Evolutionary conservation across 495 filamentous ascomycete species (phyloP).

Genomic region (Penicillium chermesinum): DNA sequence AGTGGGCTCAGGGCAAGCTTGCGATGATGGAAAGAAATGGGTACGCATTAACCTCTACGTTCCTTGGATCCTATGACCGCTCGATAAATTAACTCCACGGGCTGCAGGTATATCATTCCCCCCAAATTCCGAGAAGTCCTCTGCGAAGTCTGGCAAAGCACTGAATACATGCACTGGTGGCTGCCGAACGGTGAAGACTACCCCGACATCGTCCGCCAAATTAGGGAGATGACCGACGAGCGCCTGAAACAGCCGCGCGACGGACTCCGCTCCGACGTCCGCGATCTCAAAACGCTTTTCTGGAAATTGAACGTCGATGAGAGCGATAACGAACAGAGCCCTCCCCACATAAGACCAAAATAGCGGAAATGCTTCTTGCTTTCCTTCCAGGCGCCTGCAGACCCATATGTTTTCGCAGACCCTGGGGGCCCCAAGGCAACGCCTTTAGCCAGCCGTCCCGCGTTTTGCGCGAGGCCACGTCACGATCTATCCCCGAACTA

Average conservation of each 20-base stretch:
- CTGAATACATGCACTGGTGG: slow-evolving; percentile 76
- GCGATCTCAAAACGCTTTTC: slow-evolving; percentile 74
- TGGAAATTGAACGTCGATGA: slow-evolving; percentile 42
- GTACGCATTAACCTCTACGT: slow-evolving; percentile 53
- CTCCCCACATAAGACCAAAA: slow-evolving; percentile 12
- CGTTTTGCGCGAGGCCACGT: neutral
- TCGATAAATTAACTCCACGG: slow-evolving; percentile 8
- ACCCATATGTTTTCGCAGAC: too few species aligned
- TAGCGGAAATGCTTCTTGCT: neutral
- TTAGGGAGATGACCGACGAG: slow-evolving; percentile 73
- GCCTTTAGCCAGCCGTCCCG: neutral
- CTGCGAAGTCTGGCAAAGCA: slow-evolving; percentile 63
- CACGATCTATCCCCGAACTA: neutral
- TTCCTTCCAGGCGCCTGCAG: neutral
- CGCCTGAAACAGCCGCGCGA: slow-evolving; percentile 58
- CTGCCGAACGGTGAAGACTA: slow-evolving; percentile 75
- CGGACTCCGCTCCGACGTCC: slow-evolving; percentile 58
- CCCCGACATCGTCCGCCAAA: slow-evolving; percentile 62
- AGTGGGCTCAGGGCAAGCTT: slow-evolving; percentile 79
- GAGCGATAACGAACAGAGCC: slow-evolving; percentile 28
- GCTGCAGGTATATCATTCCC: slow-evolving; percentile 75
- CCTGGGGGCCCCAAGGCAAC: neutral
- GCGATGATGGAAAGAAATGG: slow-evolving; percentile 74
- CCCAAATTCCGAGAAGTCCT: slow-evolving; percentile 66
- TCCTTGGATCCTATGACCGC: too few species aligned